These are phyloP conservation scores for Trichoderma afroharzianum DNA, from an alignment of 2,329 filamentous ascomycete species.

Conservation along the genomic window DNA sequence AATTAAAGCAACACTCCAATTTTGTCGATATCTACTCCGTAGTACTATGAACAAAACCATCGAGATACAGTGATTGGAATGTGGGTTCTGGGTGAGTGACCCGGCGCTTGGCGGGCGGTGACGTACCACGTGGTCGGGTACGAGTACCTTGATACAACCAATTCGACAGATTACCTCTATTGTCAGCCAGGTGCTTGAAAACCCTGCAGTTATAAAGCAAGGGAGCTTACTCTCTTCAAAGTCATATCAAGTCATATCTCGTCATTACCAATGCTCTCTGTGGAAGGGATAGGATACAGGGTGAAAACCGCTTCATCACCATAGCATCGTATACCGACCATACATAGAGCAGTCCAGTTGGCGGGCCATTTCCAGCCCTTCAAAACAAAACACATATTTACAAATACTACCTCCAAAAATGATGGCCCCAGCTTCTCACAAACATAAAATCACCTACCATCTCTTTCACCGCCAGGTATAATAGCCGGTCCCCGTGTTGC, in stretches of 20 bases:
- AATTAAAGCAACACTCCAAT: neutral
- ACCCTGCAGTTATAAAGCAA: neutral
- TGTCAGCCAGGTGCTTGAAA: neutral
- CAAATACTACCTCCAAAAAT: neutral
- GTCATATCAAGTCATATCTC: neutral
- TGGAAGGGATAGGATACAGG: neutral
- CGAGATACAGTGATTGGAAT: neutral
- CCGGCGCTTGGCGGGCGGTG: neutral
- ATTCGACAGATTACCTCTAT: neutral
- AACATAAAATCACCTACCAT: neutral
- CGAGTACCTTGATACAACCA: neutral
- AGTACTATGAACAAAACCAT: neutral
- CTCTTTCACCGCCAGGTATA: neutral
- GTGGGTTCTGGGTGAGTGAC: conserved; percentile 1
- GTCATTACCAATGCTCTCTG: neutral
- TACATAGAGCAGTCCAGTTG: neutral
- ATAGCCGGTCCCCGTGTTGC: neutral
- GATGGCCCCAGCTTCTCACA: neutral
- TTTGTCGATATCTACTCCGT: neutral
- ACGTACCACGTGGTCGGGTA: conserved; percentile 5
- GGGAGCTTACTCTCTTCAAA: neutral
- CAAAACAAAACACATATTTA: too few species aligned
- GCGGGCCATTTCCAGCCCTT: too few species aligned
- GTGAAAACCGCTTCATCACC: too few species aligned
- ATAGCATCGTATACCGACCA: neutral